phyloP scores from a whole-genome alignment of 495 filamentous ascomycete genomes.

The Lasiosphaeris hirsuta region DNA sequence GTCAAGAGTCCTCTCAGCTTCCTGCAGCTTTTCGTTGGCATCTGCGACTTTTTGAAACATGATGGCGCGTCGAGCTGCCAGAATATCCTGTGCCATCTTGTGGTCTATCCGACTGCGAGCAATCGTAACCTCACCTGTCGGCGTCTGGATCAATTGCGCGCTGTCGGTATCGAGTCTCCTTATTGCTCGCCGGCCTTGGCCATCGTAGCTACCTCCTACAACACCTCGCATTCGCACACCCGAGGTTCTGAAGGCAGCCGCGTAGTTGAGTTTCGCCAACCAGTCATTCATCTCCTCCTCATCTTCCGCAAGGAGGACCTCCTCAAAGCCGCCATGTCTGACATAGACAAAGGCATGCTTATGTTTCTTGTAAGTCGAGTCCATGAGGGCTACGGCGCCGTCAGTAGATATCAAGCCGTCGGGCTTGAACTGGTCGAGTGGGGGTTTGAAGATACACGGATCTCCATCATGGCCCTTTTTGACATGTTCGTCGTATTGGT shows the following conservation, averaged over 20 bases:
- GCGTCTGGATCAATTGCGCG: conserved; percentile 59
- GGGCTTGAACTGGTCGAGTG: conserved; percentile 85
- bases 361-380: conserved; percentile 88
- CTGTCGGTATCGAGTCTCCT: conserved; percentile 59
- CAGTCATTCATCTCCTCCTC: conserved; percentile 95
- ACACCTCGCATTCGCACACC: conserved; percentile 89
- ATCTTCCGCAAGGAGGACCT: conserved; percentile 83
- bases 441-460: conserved; percentile 83
- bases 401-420: conserved; percentile 90
- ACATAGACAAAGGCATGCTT: conserved; percentile 93
- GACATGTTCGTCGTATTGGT: conserved; percentile 76
- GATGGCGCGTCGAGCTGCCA: conserved; percentile 72
- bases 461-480: conserved; percentile 62
- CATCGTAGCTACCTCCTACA: conserved; percentile 80
- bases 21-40: conserved; percentile 72
- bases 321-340: conserved; percentile 82
- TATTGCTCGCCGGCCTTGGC: conserved; percentile 69
- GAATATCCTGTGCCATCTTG: conserved; percentile 78
- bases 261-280: conserved; percentile 94
- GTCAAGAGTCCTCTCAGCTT: conserved; percentile 73
- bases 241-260: conserved; percentile 85
- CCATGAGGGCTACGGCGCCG: conserved; percentile 83
- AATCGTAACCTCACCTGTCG: conserved; percentile 67
- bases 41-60: conserved; percentile 81
- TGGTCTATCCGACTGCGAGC: conserved; percentile 67